These are phyloP conservation scores for Aspergillus diversus DNA, from an alignment of 495 filamentous ascomycete species.

Conservation along the genomic window DNA sequence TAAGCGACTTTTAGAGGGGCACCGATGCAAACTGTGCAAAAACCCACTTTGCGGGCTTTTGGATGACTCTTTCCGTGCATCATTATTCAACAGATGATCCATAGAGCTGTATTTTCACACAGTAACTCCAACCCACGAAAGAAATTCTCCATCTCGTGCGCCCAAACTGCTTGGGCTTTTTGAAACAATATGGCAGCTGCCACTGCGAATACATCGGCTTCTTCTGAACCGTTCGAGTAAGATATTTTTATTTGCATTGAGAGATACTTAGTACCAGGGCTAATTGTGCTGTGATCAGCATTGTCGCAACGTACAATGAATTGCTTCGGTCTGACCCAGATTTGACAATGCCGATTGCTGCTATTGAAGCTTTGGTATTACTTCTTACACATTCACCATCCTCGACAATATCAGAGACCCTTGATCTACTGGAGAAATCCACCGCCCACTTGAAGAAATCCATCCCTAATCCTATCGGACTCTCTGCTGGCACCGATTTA, in stretches of 20 bases:
- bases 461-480: slow-evolving; percentile 82
- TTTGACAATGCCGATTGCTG: slow-evolving; percentile 92
- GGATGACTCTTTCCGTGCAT: slow-evolving; percentile 31
- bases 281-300: slow-evolving; percentile 35
- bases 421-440: slow-evolving; percentile 77
- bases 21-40: slow-evolving; percentile 49
- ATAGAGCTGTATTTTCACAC: slow-evolving; percentile 6
- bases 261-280: too few species aligned
- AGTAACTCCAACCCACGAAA: slow-evolving; percentile 2
- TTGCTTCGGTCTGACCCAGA: slow-evolving; percentile 71
- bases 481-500: slow-evolving; percentile 91
- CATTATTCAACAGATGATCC: slow-evolving; percentile 2
- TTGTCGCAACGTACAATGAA: slow-evolving; percentile 62
- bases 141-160: background rate
- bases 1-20: slow-evolving; percentile 43
- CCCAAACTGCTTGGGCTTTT: background rate
- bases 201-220: slow-evolving; percentile 31
- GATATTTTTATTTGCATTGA: slow-evolving; percentile 15
- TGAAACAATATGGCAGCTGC: slow-evolving; percentile 40
- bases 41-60: slow-evolving; percentile 41
- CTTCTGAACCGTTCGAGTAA: slow-evolving; percentile 49
- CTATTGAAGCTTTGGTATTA: slow-evolving; percentile 89
- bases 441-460: slow-evolving; percentile 72
- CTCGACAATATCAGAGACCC: slow-evolving; percentile 88
- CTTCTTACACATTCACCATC: slow-evolving; percentile 75